Evolutionary conservation across 2,329 filamentous ascomycete genomes (phyloP).

Genomic region (Penicillium italicum): DNA sequence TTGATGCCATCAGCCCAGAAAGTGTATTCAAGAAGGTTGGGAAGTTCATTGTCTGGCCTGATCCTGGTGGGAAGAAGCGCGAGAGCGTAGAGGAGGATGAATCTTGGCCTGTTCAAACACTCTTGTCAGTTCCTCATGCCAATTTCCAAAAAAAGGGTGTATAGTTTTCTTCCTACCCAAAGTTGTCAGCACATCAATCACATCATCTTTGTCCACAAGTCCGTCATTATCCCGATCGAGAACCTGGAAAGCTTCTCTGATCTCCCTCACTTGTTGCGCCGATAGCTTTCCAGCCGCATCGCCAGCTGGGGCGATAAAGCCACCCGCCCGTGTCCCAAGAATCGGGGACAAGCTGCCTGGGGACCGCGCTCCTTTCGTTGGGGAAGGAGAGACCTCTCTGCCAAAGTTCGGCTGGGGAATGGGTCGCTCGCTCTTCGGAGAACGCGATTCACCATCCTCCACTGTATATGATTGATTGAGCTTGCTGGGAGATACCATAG

Average conservation of each 20-base stretch:
- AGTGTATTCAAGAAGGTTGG: slow-evolving; percentile 82
- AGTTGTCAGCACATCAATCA: slow-evolving; percentile 82
- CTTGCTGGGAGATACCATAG: slow-evolving; percentile 47
- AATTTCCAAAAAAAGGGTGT: background rate
- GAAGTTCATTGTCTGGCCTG: slow-evolving; percentile 71
- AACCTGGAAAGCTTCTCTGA: slow-evolving; percentile 91
- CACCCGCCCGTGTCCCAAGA: slow-evolving; percentile 23
- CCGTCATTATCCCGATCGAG: slow-evolving; percentile 87
- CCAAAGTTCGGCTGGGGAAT: slow-evolving; percentile 35
- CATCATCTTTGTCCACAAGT: slow-evolving; percentile 73
- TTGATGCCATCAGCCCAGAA: slow-evolving; percentile 66
- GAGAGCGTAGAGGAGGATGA: slow-evolving; percentile 67
- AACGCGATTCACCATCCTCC: slow-evolving; percentile 39
- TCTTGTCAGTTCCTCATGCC: background rate
- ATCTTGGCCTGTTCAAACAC: slow-evolving; percentile 60
- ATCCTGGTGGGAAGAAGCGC: slow-evolving; percentile 74
- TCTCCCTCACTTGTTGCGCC: slow-evolving; percentile 75
- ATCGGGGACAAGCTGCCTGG: slow-evolving; percentile 30
- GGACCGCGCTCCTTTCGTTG: slow-evolving; percentile 34
- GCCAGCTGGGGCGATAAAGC: slow-evolving; percentile 23
- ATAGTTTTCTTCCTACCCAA: slow-evolving; percentile 55
- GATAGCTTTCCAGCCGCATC: slow-evolving; percentile 56
- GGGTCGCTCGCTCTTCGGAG: slow-evolving; percentile 26
- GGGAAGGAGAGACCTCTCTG: slow-evolving; percentile 40
- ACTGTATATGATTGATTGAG: slow-evolving; percentile 46